Evolutionary conservation across 2,329 filamentous ascomycete species (phyloP), one percentile per base, ranked within the genome.

Genomic region (Lachnellula occidentalis): DNA sequence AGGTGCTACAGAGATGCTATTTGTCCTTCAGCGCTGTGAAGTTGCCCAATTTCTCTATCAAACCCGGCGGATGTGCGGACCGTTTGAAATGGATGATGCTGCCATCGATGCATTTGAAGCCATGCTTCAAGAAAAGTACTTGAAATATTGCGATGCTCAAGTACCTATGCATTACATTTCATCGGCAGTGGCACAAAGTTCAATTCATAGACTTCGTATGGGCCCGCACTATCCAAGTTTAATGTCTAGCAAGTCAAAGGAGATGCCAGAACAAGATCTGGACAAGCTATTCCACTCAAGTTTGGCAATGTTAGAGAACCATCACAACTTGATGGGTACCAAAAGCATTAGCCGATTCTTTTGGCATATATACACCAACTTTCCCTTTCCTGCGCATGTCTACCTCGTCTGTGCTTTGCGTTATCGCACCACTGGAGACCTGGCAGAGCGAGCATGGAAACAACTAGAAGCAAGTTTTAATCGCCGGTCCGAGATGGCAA

Each of bases 1-100:
- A 2, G 71, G 76, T 0, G 60, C 71, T 0, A 76, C 75, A 1
- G 76, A 78, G 48, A 78, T 78, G 75, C 59, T 71, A 0, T 73
- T 70, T 53, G 69, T 66, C 27, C 60, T 70, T 3, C 59, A 68
- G 36, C 62, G 68, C 8, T 69, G 63, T 47, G 70, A 72, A 47
- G 60, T 71, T 42, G 68, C 45, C n/a, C 19, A 56, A 15, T 43
- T 58, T n/a, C 12, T 59, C 17, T 50, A 55, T 6, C 34, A 59
- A 27, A 21, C 54, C 7, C 48, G 41, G 37, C 19, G 21, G 14
- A 42, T 21, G 8, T n/a, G 37, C 11, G 49, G 39, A 3, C 7
- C 34, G 8, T 3, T 55, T 6, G 17, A 31, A 2, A 27, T 46
- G 7, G 56, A 57, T 12, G 51, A 58, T 7, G 37, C 45, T 3